Base-by-base conservation (phyloP, 2,329 filamentous ascomycete species). In the Phoma sp. region DNA sequence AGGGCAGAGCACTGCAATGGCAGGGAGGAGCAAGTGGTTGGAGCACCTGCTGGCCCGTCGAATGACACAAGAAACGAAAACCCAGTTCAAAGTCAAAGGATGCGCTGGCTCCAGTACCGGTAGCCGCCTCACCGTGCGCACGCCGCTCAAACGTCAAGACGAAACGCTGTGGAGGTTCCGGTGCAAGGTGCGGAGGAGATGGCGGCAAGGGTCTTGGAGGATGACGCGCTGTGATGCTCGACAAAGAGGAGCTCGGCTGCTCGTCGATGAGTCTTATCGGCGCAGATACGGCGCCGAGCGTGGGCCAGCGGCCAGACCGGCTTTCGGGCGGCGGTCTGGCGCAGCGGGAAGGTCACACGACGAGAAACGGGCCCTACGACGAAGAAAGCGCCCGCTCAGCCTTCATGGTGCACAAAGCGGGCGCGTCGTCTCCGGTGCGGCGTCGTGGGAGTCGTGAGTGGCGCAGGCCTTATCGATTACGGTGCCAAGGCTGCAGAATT, bases 21-120 rank as follows among this genome's bases (percentile, higher is more conserved):
- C 50, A 50, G 55, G 43, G 61, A 55, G 64, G 58, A 64, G 64
- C 66, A 62, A 61, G 61, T 39, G 68, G 62, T 64, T 61, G 62
- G 70, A 71, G 70, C 69, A 71, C 64, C 51, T 62, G 61, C 64
- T 70, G 67, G 70, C 61, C 63, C 68, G 65, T 43, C 55, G 53
- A 65, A 63, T 64, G 57, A 61, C 63, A 63, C 64, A 62, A 67
- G 67, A 64, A 67, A 64, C 32, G 58, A 68, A 63, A 54, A 62
- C 61, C 54, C 60, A 64, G 59, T 68, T 63, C 60, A 54, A 53
- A 17, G 53, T 56, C 57, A 57, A 55, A 60, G 56, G 53, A 51
- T 74, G 71, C 62, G 72, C 51, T 75, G 72, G 71, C 72, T 70
- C 70, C 68, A 71, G 62, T 65, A 33, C 70, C 68, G 71, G 62